A percentile compares a stretch with the other conserved stretches of the same genome.
These are phyloP conservation scores for Gymnopus androsaceus DNA, from an alignment of 1,284 basidiomycete species.

Conservation along the genomic window DNA sequence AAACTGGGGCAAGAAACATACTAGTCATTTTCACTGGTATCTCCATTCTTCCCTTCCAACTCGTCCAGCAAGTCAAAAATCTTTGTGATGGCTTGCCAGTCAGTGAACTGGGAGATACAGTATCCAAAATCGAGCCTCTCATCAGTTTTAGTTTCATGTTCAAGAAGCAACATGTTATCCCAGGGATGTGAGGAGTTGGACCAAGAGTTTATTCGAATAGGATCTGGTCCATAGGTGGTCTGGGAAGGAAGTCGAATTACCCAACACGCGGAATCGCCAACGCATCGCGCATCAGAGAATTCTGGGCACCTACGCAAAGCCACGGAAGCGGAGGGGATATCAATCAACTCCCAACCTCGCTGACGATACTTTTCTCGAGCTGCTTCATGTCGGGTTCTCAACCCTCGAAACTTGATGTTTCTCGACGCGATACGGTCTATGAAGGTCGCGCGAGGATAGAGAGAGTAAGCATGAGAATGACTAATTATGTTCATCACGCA, in stretches of 20 bases:
- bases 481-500: conserved; percentile 44
- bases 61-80: not conserved
- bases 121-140: not conserved
- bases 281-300: conserved; percentile 11
- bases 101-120: not conserved
- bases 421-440: not conserved
- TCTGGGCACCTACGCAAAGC: not conserved
- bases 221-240: not conserved
- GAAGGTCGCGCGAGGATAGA: conserved; percentile 21
- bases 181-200: not conserved
- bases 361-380: conserved; percentile 18
- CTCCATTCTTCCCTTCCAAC: not conserved
- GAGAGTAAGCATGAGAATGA: conserved; percentile 16
- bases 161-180: not conserved
- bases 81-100: not conserved
- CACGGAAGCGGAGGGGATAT: not conserved
- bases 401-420: not conserved
- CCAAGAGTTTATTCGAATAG: not conserved
- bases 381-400: not conserved
- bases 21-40: not conserved
- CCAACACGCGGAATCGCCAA: conserved; percentile 20
- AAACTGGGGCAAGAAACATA: not conserved
- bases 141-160: not conserved
- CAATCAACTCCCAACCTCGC: conserved; percentile 18
- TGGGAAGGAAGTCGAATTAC: conserved; percentile 6